Evolutionary conservation across 768 basidiomycete genomes (phyloP).

Genomic region (Leccinum disarticulatum): DNA sequence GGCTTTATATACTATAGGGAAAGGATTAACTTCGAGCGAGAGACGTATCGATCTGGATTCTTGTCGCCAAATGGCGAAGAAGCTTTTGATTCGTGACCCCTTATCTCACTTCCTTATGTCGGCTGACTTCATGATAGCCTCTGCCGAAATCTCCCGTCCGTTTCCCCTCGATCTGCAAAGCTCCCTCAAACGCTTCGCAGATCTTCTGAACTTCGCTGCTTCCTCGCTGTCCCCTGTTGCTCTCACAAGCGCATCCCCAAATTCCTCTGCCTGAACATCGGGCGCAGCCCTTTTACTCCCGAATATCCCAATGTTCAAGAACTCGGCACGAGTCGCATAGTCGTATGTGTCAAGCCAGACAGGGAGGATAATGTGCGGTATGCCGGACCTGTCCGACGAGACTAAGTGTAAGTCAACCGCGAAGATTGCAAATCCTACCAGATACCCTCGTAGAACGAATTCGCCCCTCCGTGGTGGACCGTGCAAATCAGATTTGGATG

Average conservation of each 20-base stretch:
- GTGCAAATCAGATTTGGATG: constrained; percentile 3
- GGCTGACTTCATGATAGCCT: not conserved
- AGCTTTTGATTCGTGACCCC: no score
- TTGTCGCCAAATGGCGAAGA: no score
- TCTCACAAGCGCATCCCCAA: constrained; percentile 1
- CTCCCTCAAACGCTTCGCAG: constrained; percentile 7
- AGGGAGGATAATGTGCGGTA: constrained; percentile 3
- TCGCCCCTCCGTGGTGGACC: constrained; percentile 7
- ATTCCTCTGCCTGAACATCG: constrained; percentile 6
- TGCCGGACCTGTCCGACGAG: constrained; percentile 10
- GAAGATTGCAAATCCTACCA: not conserved
- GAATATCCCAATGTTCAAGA: constrained; percentile 10
- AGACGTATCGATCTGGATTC: no score
- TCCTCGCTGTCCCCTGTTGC: constrained; percentile 5
- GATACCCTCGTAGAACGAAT: constrained; percentile 7
- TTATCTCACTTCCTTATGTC: not conserved
- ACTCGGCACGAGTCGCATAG: not conserved
- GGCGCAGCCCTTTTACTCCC: constrained; percentile 2
- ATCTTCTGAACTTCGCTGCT: not conserved
- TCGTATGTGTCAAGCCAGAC: no score
- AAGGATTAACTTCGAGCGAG: no score
- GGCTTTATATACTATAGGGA: no score
- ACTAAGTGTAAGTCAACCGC: not conserved
- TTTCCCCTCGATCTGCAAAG: constrained; percentile 3
- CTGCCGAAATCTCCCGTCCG: constrained; percentile 1